phyloP scores from a whole-genome alignment of 805 yeast genomes.

The Ogataea minuta region DNA sequence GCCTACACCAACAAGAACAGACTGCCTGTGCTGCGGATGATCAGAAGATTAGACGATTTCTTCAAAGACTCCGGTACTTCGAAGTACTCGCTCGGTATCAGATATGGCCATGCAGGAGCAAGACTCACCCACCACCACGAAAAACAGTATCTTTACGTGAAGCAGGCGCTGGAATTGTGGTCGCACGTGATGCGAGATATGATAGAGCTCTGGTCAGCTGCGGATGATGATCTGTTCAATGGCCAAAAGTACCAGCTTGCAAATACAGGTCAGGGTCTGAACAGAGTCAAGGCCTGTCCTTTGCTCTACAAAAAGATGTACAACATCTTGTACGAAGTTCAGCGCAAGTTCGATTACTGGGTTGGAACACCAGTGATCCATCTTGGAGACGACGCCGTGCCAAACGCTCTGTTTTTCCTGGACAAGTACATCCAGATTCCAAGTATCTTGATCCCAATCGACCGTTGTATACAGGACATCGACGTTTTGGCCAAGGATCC shows the following conservation, averaged over 20 bases:
- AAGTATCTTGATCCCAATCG: constrained; percentile 70
- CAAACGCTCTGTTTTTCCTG: constrained; percentile 74
- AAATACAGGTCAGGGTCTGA: constrained; percentile 80
- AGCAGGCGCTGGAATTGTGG: constrained; percentile 75
- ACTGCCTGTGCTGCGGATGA: constrained; percentile 63
- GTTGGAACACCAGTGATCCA: constrained; percentile 80
- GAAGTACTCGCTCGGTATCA: constrained; percentile 55
- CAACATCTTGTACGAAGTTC: constrained; percentile 62
- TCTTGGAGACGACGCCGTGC: constrained; percentile 80
- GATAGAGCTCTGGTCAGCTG: constrained; percentile 73
- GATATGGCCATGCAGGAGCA: constrained; percentile 65
- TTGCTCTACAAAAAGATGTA: constrained; percentile 68
- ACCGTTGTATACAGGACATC: constrained; percentile 52
- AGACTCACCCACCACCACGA: constrained; percentile 71
- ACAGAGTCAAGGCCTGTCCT: constrained; percentile 75
- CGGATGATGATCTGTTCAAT: constrained; percentile 68
- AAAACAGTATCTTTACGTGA: constrained; percentile 71
- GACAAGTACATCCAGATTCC: constrained; percentile 84
- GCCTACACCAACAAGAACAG: constrained; percentile 69
- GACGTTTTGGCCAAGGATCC: constrained; percentile 51
- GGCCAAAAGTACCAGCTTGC: constrained; percentile 54
- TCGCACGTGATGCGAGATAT: constrained; percentile 74
- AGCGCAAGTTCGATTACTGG: constrained; percentile 62
- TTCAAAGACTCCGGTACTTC: constrained; percentile 34
- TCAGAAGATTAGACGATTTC: constrained; percentile 49